Percentiles rank a stretch among this genome's conserved stretches.
phyloP scores from a whole-genome alignment of 1,139 yeast species.

The Lizanozyma gosingica region DNA sequence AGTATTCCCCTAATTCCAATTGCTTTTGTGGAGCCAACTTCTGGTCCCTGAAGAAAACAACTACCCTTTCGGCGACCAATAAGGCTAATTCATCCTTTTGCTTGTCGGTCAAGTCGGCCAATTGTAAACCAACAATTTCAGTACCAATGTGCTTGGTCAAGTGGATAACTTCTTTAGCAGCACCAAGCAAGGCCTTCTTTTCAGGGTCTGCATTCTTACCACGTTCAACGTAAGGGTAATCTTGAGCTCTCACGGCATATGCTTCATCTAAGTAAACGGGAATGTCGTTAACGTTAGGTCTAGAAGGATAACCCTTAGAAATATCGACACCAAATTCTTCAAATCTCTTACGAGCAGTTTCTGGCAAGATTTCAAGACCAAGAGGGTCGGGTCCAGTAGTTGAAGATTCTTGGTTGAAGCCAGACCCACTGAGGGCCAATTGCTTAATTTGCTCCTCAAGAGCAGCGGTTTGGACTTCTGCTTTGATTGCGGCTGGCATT shows the following conservation, averaged over 20 bases:
- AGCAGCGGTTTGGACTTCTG: too few relatives aligned
- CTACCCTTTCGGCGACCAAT: slow-evolving; percentile 43
- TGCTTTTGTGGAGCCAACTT: slow-evolving; percentile 38
- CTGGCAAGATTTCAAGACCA: slow-evolving; percentile 11
- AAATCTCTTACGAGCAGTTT: slow-evolving; percentile 13
- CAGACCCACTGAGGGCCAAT: slow-evolving; percentile 2
- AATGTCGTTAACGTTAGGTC: too few relatives aligned
- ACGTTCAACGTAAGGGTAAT: slow-evolving; percentile 11
- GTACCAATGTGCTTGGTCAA: slow-evolving; percentile 16
- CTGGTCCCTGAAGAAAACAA: slow-evolving; percentile 40
- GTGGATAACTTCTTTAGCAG: slow-evolving; percentile 12
- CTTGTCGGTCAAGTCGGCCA: slow-evolving; percentile 23
- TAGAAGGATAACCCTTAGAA: slow-evolving; percentile 23
- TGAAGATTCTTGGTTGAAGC: too few relatives aligned
- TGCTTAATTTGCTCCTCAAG: too few relatives aligned
- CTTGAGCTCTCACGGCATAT: slow-evolving; percentile 8
- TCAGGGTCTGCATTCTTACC: slow-evolving; percentile 14
- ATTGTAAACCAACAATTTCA: slow-evolving; percentile 14
- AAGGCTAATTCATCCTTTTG: slow-evolving; percentile 48
- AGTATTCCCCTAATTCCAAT: slow-evolving; percentile 34
- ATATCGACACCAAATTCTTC: slow-evolving; percentile 22
- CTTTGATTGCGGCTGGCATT: too few relatives aligned
- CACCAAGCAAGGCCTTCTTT: slow-evolving; percentile 13
- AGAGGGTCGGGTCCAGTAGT: too few relatives aligned
- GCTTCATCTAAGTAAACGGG: slow-evolving; percentile 9